Percentiles rank a stretch among this genome's conserved stretches.
Evolutionary conservation across 2,329 filamentous ascomycete species (phyloP).

Genomic region (Aspergillus transmontanensis): DNA sequence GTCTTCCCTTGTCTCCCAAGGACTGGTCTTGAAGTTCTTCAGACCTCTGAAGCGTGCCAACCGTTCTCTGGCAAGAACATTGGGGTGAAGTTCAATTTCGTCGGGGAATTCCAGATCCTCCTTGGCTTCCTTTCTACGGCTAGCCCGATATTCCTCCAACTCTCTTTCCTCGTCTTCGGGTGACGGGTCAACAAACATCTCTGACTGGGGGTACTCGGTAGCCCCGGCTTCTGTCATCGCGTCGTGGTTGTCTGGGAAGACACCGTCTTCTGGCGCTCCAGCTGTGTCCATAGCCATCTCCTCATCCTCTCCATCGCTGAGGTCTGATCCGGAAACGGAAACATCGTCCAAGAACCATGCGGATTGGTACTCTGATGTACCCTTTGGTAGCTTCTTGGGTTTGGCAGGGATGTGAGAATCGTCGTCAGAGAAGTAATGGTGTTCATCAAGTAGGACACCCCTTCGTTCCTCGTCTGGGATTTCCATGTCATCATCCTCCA

Average conservation of each 20-base stretch:
- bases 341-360: conserved; percentile 88
- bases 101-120: conserved; percentile 96
- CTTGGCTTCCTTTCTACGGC: conserved; percentile 76
- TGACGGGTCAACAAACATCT: conserved; percentile 79
- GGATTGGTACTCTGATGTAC: conserved; percentile 90
- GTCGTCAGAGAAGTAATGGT: conserved; percentile 96
- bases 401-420: conserved; percentile 61
- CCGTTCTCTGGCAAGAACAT: conserved; percentile 82
- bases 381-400: conserved; percentile 79
- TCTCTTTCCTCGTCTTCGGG: conserved; percentile 83
- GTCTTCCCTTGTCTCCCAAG: conserved; percentile 89
- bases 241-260: conserved; percentile 58
- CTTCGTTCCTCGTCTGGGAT: conserved; percentile 65
- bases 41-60: conserved; percentile 84
- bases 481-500: conserved; percentile 67
- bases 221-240: conserved; percentile 73
- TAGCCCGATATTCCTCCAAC: conserved; percentile 77
- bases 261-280: conserved; percentile 77
- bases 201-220: conserved; percentile 90
- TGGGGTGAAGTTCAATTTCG: conserved; percentile 90
- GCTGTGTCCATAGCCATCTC: conserved; percentile 57
- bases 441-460: conserved; percentile 91
- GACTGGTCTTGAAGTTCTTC: conserved; percentile 84
- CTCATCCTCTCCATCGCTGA: conserved; percentile 66
- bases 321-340: conserved; percentile 82